Evolutionary conservation across 768 basidiomycete species (phyloP).

Genomic region (Naganishia kalamii): DNA sequence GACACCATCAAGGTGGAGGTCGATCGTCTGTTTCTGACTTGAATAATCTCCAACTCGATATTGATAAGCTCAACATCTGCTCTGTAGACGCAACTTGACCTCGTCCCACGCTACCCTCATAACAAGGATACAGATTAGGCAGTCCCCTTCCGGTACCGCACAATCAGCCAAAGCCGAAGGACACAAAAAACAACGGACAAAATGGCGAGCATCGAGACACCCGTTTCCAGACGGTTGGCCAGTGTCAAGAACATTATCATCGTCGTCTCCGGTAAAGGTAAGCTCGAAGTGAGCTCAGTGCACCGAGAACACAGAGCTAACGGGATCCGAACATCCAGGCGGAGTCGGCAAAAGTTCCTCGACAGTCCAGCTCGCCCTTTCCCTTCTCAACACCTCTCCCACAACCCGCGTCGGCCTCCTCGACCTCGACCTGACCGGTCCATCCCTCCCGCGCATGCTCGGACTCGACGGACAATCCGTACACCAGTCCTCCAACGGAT

Average conservation of each 20-base stretch:
- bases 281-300: constrained; percentile 2
- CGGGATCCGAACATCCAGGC: constrained; percentile 42
- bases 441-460: constrained; percentile 91
- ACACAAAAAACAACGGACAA: background rate
- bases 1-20: background rate
- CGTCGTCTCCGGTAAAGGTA: constrained; percentile 84
- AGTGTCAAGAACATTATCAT: constrained; percentile 79
- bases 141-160: too few species aligned
- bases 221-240: constrained; percentile 64
- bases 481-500: constrained; percentile 88
- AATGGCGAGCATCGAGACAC: constrained; percentile 48
- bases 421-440: constrained; percentile 88
- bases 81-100: too few species aligned
- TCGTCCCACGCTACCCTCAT: too few species aligned
- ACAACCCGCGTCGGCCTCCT: constrained; percentile 74
- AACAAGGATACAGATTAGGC: too few species aligned
- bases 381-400: constrained; percentile 62
- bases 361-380: constrained; percentile 81
- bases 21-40: background rate
- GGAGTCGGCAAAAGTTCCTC: constrained; percentile 98
- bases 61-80: too few species aligned
- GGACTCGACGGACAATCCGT: constrained; percentile 73
- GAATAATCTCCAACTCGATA: background rate
- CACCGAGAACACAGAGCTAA: background rate
- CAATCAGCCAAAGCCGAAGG: background rate